phyloP scores from a whole-genome alignment of 495 filamentous ascomycete genomes.

The Penicillium subrubescens region DNA sequence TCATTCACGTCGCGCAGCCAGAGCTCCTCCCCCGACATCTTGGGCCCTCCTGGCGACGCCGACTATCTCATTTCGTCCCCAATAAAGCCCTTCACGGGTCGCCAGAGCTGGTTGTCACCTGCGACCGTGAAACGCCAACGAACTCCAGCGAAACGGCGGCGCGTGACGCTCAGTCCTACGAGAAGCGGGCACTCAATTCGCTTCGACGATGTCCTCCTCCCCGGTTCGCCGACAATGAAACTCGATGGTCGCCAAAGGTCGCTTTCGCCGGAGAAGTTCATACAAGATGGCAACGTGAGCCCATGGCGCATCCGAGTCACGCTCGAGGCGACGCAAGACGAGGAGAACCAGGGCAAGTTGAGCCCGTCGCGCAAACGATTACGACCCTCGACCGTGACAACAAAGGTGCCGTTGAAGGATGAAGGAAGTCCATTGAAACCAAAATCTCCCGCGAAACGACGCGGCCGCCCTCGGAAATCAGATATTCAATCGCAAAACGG shows the following conservation, averaged over 20 bases:
- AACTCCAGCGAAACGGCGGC: constrained; percentile 41
- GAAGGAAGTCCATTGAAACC: constrained; percentile 34
- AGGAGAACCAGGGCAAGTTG: constrained; percentile 36
- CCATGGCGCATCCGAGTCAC: constrained; percentile 63
- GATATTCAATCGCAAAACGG: constrained; percentile 28
- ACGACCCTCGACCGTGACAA: constrained; percentile 48
- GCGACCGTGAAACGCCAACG: constrained; percentile 35
- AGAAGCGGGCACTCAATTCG: constrained; percentile 47
- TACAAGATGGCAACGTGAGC: constrained; percentile 43
- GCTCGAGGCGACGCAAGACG: constrained; percentile 58
- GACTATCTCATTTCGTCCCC: constrained; percentile 51
- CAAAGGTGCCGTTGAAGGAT: constrained; percentile 57
- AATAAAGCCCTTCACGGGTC: constrained; percentile 42
- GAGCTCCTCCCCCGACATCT: constrained; percentile 50
- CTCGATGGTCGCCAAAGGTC: constrained; percentile 35
- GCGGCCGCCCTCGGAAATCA: constrained; percentile 52
- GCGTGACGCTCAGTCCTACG: constrained; percentile 40
- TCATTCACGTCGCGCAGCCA: constrained; percentile 39
- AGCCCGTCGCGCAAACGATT: constrained; percentile 40
- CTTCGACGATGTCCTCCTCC: constrained; percentile 50
- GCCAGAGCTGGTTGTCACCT: constrained; percentile 48
- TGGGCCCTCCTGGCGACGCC: constrained; percentile 48
- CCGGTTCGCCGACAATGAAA: constrained; percentile 43
- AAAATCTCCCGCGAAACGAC: constrained; percentile 39
- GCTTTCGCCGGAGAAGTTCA: constrained; percentile 41